Conservation (phyloP, 2,329 filamentous ascomycete genomes). For the Dothiorella sarmentorum region DNA sequence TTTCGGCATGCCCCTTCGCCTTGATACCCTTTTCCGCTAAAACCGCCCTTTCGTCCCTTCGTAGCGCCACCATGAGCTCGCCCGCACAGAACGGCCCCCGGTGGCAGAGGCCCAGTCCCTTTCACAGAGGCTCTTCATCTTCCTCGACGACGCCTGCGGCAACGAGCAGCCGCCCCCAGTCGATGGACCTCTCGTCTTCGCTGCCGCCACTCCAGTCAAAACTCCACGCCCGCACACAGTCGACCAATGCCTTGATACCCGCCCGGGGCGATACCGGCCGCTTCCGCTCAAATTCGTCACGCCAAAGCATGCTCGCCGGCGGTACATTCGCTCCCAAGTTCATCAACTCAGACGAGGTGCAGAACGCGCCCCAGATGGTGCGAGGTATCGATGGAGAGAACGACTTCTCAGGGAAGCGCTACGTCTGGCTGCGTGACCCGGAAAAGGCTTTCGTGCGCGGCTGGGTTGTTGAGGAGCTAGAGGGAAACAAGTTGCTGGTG, state of each 20-base stretch:
- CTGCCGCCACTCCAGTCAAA: slow-evolving; percentile 44
- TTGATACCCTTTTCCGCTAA: slow-evolving; percentile 13
- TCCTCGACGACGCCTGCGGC: slow-evolving; percentile 53
- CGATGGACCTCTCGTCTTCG: slow-evolving; percentile 66
- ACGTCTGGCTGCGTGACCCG: slow-evolving; percentile 92
- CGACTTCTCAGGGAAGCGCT: slow-evolving; percentile 97
- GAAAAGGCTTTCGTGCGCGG: slow-evolving; percentile 87
- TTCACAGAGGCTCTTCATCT: slow-evolving; percentile 64
- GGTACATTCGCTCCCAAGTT: slow-evolving; percentile 94
- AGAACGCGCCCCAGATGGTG: slow-evolving; percentile 53
- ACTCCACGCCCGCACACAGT: slow-evolving; percentile 66
- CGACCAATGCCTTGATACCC: slow-evolving; percentile 38
- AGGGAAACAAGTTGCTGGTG: slow-evolving; percentile 67
- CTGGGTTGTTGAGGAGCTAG: slow-evolving; percentile 81
- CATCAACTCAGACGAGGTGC: slow-evolving; percentile 81
- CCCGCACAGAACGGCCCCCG: slow-evolving; percentile 61
- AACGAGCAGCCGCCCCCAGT: slow-evolving; percentile 64
- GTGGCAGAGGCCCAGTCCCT: slow-evolving; percentile 79
- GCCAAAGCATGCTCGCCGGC: slow-evolving; percentile 60
- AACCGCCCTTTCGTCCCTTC: neutral
- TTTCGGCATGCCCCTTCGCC: slow-evolving; percentile 9
- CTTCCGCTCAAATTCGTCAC: slow-evolving; percentile 59
- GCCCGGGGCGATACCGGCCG: slow-evolving; percentile 36
- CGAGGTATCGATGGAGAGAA: slow-evolving; percentile 91
- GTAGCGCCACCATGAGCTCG: slow-evolving; percentile 46